These are phyloP conservation scores for Cryptosporidium andersoni DNA, from an alignment of 169 alveolate genomes.

Conservation along the genomic window DNA sequence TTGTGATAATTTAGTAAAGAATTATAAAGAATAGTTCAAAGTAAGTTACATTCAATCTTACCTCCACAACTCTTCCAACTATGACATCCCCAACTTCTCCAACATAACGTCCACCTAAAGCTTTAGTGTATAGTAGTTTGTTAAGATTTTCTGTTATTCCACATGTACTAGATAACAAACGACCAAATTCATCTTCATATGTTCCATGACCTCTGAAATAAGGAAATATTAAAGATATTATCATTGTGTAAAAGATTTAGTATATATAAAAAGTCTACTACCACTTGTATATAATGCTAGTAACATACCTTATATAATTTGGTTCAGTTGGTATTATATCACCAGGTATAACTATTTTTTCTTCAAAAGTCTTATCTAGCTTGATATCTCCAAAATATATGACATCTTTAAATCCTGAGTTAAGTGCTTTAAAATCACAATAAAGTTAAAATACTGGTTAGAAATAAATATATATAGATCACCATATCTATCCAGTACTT, in stretches of 20 bases:
- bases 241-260: too few species aligned
- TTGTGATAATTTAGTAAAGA: too few species aligned
- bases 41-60: constrained; percentile 44
- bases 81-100: constrained; percentile 86
- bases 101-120: constrained; percentile 81
- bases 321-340: constrained; percentile 57
- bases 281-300: not conserved
- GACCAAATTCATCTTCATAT: constrained; percentile 14
- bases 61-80: constrained; percentile 83
- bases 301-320: constrained; percentile 51
- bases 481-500: not conserved
- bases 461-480: not conserved
- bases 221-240: not conserved
- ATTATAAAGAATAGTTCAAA: too few species aligned
- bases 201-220: constrained; percentile 59
- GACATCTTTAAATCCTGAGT: too few species aligned
- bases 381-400: too few species aligned
- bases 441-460: not conserved
- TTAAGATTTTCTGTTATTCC: constrained; percentile 73
- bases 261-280: too few species aligned
- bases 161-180: constrained; percentile 43
- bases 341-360: constrained; percentile 65
- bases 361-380: not conserved
- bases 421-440: not conserved
- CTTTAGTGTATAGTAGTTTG: constrained; percentile 83